Conservation (phyloP, 345 rosid species). For the Noccaea caerulescens region DNA sequence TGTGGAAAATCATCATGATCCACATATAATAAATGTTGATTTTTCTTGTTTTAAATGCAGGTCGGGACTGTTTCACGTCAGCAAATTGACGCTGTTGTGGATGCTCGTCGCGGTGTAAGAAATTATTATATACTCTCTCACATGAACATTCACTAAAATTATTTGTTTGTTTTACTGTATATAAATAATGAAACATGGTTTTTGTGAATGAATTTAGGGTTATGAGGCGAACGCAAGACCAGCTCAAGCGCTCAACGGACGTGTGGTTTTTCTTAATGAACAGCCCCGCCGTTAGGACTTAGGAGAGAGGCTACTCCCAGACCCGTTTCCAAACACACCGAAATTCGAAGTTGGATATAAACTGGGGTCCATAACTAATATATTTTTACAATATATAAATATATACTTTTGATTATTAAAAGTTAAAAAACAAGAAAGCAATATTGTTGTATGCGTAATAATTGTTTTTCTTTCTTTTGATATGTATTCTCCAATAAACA, state of each 20-base stretch:
- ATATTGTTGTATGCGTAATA: neutral
- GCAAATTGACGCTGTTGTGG: conserved; percentile 52
- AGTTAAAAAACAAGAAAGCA: conserved; percentile 2
- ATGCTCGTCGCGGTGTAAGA: conserved; percentile 42
- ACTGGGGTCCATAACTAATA: neutral
- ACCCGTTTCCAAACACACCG: neutral
- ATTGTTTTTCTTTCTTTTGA: neutral
- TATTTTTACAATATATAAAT: neutral
- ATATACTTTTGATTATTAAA: neutral
- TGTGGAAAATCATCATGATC: neutral
- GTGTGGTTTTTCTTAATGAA: conserved; percentile 34
- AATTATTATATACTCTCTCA: conserved; percentile 6
- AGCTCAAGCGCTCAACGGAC: conserved; percentile 25
- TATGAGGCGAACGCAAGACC: conserved; percentile 43
- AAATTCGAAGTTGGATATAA: conserved; percentile 2
- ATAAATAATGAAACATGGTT: neutral
- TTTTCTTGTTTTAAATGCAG: conserved; percentile 37
- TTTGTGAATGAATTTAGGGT: conserved; percentile 33
- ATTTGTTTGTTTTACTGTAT: neutral
- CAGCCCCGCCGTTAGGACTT: neutral
- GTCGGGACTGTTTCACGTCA: conserved; percentile 69
- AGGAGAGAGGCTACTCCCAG: neutral
- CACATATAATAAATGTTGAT: neutral
- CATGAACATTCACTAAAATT: conserved; percentile 6
- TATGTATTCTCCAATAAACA: conserved; percentile 5